Evolutionary conservation across 441 rosid genomes (phyloP).

Genomic region (Pelargonium australe): DNA sequence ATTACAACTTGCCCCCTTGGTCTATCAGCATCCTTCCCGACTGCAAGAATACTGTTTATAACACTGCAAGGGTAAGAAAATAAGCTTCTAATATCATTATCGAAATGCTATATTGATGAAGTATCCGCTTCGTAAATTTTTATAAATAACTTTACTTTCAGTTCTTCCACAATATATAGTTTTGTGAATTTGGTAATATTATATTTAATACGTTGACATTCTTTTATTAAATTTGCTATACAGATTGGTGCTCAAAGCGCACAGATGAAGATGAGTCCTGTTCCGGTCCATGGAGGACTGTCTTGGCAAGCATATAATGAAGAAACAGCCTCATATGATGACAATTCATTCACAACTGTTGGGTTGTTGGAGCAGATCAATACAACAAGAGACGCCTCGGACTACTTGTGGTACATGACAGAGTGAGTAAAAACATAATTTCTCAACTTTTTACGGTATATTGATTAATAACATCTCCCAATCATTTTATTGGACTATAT

Average conservation of each 20-base stretch:
- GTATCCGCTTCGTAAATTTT: neutral
- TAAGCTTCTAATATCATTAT: neutral
- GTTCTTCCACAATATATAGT: neutral
- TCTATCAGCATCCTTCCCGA: constrained; percentile 97
- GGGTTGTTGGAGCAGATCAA: constrained; percentile 95
- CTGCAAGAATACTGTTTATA: constrained; percentile 94
- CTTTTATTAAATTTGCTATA: constrained; percentile 4
- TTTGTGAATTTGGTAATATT: no score
- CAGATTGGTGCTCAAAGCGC: constrained; percentile 88
- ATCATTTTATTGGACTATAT: neutral
- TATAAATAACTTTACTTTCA: neutral
- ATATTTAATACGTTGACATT: constrained; percentile 5
- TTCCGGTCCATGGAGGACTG: constrained; percentile 71
- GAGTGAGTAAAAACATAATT: constrained; percentile 51
- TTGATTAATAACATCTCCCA: neutral
- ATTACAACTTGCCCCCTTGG: constrained; percentile 96
- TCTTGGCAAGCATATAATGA: constrained; percentile 89
- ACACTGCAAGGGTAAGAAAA: constrained; percentile 83
- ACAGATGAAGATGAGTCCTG: constrained; percentile 74
- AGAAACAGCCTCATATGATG: constrained; percentile 52
- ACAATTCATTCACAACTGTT: constrained; percentile 53
- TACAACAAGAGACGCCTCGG: constrained; percentile 76
- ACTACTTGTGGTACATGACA: constrained; percentile 94
- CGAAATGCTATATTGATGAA: no score
- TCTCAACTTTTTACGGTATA: neutral